Conservation (phyloP, 208 protist species). For the Leishmania lainsoni region DNA sequence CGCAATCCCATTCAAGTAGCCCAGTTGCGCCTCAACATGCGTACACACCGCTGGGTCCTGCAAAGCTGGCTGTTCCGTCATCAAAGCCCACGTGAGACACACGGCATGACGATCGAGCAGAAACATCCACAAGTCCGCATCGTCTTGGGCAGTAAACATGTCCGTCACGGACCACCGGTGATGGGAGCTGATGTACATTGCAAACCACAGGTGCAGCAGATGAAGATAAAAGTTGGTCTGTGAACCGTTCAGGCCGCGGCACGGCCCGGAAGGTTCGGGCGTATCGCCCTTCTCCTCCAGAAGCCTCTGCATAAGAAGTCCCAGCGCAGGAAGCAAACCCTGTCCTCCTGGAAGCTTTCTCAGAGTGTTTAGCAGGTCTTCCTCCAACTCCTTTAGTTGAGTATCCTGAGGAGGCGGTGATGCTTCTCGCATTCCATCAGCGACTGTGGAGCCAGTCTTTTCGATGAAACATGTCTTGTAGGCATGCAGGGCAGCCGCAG, state of each 20-base stretch:
- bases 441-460: neutral
- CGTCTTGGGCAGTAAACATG: constrained; percentile 32
- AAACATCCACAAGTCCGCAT: constrained; percentile 74
- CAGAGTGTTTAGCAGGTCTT: constrained; percentile 15
- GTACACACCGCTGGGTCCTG: neutral
- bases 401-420: neutral
- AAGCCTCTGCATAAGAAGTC: constrained; percentile 15
- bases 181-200: constrained; percentile 42
- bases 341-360: constrained; percentile 4
- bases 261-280: constrained; percentile 27
- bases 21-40: neutral
- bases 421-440: no score
- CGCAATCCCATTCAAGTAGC: constrained; percentile 4
- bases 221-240: constrained; percentile 58
- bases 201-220: constrained; percentile 67
- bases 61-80: neutral
- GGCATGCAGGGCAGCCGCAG: constrained; percentile 12
- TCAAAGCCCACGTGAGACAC: constrained; percentile 56
- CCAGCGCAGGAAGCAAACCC: constrained; percentile 21
- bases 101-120: constrained; percentile 65
- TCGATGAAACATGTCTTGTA: neutral
- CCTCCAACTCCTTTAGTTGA: constrained; percentile 15
- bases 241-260: constrained; percentile 38
- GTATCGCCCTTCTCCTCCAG: constrained; percentile 20
- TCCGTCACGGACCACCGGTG: constrained; percentile 46